Base-by-base conservation (phyloP, 257 asterid genomes). In the Salvia hispanica region DNA sequence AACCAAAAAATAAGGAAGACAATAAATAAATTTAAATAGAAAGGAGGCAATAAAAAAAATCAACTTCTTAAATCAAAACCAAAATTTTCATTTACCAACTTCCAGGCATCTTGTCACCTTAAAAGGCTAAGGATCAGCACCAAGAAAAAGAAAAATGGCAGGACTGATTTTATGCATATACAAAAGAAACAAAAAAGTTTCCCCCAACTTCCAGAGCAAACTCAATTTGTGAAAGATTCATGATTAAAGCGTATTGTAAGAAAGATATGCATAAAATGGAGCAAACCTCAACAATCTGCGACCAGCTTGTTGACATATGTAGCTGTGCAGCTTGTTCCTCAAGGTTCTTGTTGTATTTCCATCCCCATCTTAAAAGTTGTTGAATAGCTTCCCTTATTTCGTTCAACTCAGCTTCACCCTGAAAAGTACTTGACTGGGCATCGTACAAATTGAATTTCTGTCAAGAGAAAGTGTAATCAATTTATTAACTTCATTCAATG, bases 281-380 rank as follows among this genome's bases (percentile, higher is more conserved):
- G 67, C 66, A 43, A 46, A 94, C 99, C 96, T 94, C 97, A 42
- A 85, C 96, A 82, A 91, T 82, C 72, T 91, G 99, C 62, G 96
- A 93, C 97, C 97, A 93, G 87, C 99, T 86, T 28, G 86, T 88
- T 69, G 86, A 74, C 97, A 90, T 82, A 81, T 93, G 97, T 72
- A 90, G 97, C 85, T 93, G 97, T 66, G 96, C 95, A 73, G 92
- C 97, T 77, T 91, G 97, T 72, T 94, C 99, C 80, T 94, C 99
- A 74, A 88, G 96, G 79, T 88, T 94, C 78, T 87, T 94, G 81
- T 94, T 88, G 81, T 81, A 91, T 66, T 87, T 88, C 97, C 95
- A 88, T 47, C 90, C 99, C 99, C 99, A 94, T 83, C 93, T 82
- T 76, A 88, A 58, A 58, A 91, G 78, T 78, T 87, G 95, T 73